A percentile compares a stretch with the other conserved stretches of the same genome.
Evolutionary conservation across 805 yeast genomes (phyloP).

Genomic region (Candida tibetensis): DNA sequence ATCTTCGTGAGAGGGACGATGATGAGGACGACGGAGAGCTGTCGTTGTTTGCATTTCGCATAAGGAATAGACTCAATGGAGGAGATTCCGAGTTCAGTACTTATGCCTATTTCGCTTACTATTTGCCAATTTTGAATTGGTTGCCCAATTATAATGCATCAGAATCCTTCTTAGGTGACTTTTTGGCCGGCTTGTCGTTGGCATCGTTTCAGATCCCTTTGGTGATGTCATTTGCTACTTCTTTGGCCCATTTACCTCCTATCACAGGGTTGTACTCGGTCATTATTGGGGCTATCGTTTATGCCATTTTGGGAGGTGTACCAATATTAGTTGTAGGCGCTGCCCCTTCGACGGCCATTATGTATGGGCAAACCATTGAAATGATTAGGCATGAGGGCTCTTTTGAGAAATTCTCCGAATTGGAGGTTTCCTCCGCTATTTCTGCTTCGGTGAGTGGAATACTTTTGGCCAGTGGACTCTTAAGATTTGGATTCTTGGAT

Average conservation of each 20-base stretch:
- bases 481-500: conserved; percentile 84
- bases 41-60: conserved; percentile 9
- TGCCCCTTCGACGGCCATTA: conserved; percentile 81
- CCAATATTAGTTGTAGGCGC: conserved; percentile 92
- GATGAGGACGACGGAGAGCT: conserved; percentile 8
- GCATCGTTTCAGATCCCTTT: conserved; percentile 36
- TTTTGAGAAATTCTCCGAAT: conserved; percentile 40
- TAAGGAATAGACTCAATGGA: conserved; percentile 7
- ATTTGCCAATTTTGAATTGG: conserved; percentile 32
- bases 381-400: conserved; percentile 26
- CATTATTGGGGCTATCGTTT: conserved; percentile 74
- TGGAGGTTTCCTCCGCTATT: conserved; percentile 19
- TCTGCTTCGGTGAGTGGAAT: conserved; percentile 18
- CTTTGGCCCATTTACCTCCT: conserved; percentile 82
- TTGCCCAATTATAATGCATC: conserved; percentile 22
- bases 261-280: conserved; percentile 74
- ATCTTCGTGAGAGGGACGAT: conserved; percentile 2
- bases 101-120: conserved; percentile 29
- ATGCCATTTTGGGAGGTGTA: conserved; percentile 76
- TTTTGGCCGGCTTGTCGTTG: conserved; percentile 31
- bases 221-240: conserved; percentile 73
- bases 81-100: conserved; percentile 15
- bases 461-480: conserved; percentile 33
- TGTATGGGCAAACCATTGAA: conserved; percentile 76
- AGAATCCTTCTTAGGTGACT: conserved; percentile 22